Percentiles rank a stretch among this genome's conserved stretches.
Evolutionary conservation across 345 rosid species (phyloP).

Genomic region (Cardamine resedifolia): DNA sequence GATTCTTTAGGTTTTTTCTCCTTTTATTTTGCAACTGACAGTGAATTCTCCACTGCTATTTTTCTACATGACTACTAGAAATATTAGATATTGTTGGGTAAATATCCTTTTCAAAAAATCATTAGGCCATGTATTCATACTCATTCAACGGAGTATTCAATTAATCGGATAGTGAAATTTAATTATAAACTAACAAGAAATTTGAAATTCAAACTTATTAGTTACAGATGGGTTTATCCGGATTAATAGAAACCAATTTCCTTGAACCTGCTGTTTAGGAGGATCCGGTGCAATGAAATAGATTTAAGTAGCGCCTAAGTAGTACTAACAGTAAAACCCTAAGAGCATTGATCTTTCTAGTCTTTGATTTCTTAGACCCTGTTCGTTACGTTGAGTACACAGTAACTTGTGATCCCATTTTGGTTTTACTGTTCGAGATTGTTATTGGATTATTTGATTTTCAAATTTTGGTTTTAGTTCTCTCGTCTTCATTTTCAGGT

Average conservation of each 20-base stretch:
- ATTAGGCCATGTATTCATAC: neutral
- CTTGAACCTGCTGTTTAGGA: neutral
- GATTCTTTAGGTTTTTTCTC: neutral
- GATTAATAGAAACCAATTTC: neutral
- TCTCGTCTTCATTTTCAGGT: neutral
- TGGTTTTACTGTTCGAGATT: neutral
- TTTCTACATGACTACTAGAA: neutral
- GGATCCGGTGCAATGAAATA: neutral
- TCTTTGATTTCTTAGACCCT: neutral
- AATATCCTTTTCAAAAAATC: neutral
- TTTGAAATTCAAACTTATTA: neutral
- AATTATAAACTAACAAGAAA: no score
- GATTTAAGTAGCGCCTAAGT: neutral
- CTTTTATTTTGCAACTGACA: neutral
- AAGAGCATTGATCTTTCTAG: neutral
- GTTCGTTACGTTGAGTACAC: neutral
- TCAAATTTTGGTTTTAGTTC: neutral
- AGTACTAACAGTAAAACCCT: neutral
- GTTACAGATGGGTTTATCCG: neutral
- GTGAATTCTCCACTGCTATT: neutral
- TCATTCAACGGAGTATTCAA: neutral
- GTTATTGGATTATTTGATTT: neutral
- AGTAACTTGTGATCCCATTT: neutral
- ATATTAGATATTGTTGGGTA: neutral
- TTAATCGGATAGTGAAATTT: neutral